phyloP scores from a whole-genome alignment of 176 grass and related monocot species.

The Phyllostachys edulis region DNA sequence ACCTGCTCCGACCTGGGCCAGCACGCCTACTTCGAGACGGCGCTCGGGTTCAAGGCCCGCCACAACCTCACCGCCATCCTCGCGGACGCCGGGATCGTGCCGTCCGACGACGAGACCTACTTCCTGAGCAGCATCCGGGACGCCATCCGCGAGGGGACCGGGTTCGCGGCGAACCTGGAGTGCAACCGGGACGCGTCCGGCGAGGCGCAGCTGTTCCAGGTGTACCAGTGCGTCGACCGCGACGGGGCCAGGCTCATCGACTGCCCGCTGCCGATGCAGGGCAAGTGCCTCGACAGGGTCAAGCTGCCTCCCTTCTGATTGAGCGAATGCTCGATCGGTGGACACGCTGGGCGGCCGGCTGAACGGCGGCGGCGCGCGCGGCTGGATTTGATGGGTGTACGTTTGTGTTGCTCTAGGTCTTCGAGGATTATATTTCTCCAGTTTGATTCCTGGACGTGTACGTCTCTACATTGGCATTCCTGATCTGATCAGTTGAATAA shows the following conservation, averaged over 20 bases:
- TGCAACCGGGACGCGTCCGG: slow-evolving; percentile 53
- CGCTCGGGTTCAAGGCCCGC: slow-evolving; percentile 50
- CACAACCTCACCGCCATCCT: slow-evolving; percentile 50
- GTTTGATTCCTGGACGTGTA: background rate
- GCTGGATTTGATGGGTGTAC: background rate
- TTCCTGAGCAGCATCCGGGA: slow-evolving; percentile 30
- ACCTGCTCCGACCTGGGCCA: slow-evolving; percentile 61
- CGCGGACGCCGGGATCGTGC: slow-evolving; percentile 45
- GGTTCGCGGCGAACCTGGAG: slow-evolving; percentile 48
- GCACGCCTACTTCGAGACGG: slow-evolving; percentile 56
- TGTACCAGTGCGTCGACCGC: slow-evolving; percentile 71
- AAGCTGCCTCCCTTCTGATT: slow-evolving; percentile 65
- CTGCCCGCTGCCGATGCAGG: slow-evolving; percentile 50
- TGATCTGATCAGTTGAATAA: background rate
- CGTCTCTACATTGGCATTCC: background rate
- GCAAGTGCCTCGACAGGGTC: slow-evolving; percentile 38
- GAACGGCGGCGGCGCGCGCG: background rate
- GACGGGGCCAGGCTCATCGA: slow-evolving; percentile 45
- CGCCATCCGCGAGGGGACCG: slow-evolving; percentile 44
- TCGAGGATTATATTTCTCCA: background rate
- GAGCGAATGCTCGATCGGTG: background rate
- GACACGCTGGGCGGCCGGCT: background rate
- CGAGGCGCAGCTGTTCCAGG: slow-evolving; percentile 65
- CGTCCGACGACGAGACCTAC: slow-evolving; percentile 48
- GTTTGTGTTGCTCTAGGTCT: background rate